phyloP scores from a whole-genome alignment of 148 eudicot genomes.

The Amaranthus cruentus region DNA sequence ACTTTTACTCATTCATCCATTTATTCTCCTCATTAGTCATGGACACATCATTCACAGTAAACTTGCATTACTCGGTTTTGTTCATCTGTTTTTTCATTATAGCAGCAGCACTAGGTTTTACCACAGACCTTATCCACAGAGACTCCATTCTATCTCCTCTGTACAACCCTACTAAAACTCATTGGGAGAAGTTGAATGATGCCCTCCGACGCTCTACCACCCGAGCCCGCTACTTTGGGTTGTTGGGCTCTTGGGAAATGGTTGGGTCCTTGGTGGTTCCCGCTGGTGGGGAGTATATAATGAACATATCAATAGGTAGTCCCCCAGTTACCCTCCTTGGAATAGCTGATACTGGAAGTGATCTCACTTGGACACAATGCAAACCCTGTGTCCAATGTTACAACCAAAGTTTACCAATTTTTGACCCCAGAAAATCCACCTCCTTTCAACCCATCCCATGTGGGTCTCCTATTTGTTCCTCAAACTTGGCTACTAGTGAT shows the following conservation, averaged over 20 bases:
- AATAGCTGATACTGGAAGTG: conserved; percentile 44
- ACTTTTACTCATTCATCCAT: not conserved
- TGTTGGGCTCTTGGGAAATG: not conserved
- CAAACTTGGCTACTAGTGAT: not conserved
- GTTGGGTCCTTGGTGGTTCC: conserved; percentile 10
- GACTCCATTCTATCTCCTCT: conserved; percentile 29
- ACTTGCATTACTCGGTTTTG: conserved; percentile 2
- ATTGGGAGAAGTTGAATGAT: conserved; percentile 13
- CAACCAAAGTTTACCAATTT: conserved; percentile 31
- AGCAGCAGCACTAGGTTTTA: conserved; percentile 1
- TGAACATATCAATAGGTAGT: conserved; percentile 46
- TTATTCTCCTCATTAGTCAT: not conserved
- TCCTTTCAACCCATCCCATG: conserved; percentile 34
- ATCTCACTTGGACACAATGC: conserved; percentile 49
- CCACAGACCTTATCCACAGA: conserved; percentile 29
- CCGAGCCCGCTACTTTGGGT: conserved; percentile 2
- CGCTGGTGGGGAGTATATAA: conserved; percentile 31
- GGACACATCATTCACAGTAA: not conserved
- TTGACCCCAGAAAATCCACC: conserved; percentile 34
- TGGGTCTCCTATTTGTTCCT: conserved; percentile 27
- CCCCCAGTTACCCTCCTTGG: conserved; percentile 33
- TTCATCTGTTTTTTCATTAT: not conserved
- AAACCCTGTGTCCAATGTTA: conserved; percentile 39
- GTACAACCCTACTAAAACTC: conserved; percentile 23
- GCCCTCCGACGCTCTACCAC: conserved; percentile 24